Evolutionary conservation across 805 yeast species (phyloP).

Genomic region (Ogataea methanolica): DNA sequence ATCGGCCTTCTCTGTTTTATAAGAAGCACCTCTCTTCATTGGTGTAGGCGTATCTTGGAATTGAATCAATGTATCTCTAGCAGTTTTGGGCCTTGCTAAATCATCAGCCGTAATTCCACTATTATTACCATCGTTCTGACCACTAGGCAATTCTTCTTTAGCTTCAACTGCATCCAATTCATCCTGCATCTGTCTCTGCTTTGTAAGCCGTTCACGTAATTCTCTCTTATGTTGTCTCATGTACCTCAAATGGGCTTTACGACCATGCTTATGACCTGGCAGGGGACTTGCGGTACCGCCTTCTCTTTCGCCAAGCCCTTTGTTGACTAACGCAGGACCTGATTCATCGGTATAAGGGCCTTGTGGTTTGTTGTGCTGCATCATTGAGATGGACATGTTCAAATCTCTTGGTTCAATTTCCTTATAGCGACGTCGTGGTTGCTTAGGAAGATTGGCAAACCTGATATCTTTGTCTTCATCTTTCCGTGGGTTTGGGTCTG

Average conservation of each 20-base stretch:
- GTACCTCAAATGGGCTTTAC: conserved; percentile 16
- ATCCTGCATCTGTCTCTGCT: conserved; percentile 5
- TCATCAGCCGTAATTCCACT: not conserved
- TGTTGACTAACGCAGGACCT: conserved; percentile 75
- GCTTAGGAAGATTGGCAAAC: conserved; percentile 58
- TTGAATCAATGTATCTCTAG: not conserved
- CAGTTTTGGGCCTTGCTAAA: not conserved
- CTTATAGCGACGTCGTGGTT: conserved; percentile 35
- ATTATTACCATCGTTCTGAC: too few species aligned
- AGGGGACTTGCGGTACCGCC: conserved; percentile 29
- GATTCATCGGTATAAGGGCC: conserved; percentile 41
- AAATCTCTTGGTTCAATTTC: conserved; percentile 78
- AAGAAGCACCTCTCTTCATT: not conserved
- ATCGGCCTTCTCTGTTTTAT: not conserved
- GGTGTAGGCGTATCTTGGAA: not conserved
- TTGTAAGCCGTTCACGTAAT: conserved; percentile 9
- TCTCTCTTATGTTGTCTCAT: conserved; percentile 19
- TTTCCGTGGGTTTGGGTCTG: not conserved
- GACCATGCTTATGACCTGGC: conserved; percentile 19
- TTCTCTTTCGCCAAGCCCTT: conserved; percentile 73
- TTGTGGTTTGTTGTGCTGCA: conserved; percentile 48
- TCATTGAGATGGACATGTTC: conserved; percentile 76
- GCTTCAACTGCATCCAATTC: conserved; percentile 3
- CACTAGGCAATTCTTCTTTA: not conserved
- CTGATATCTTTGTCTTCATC: conserved; percentile 35